Evolutionary conservation across 768 basidiomycete genomes (phyloP).

Genomic region (Tulasnella sp.): DNA sequence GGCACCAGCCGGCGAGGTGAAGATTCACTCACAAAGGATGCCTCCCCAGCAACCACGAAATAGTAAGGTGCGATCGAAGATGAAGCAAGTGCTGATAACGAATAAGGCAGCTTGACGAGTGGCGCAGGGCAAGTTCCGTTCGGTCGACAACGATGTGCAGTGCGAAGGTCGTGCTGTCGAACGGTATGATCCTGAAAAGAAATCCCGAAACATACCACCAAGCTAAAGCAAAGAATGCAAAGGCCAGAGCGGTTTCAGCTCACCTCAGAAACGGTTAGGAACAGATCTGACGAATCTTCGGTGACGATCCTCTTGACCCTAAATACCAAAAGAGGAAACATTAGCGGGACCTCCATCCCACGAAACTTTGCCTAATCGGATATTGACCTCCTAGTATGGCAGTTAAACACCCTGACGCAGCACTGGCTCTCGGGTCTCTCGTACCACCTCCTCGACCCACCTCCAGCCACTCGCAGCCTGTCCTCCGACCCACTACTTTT

Average conservation of each 20-base stretch:
- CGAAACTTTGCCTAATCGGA: not conserved
- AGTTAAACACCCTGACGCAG: conserved; percentile 55
- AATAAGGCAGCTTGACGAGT: conserved; percentile 58
- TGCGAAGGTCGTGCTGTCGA: conserved; percentile 79
- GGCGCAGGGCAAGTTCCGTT: conserved; percentile 61
- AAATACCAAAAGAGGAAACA: conserved; percentile 23
- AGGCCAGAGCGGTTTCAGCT: conserved; percentile 29
- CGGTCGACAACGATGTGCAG: conserved; percentile 55
- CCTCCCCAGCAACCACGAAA: conserved; percentile 79
- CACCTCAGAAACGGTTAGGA: conserved; percentile 77
- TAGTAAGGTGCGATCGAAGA: conserved; percentile 79
- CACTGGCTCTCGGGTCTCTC: conserved; percentile 40
- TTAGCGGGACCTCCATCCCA: not conserved
- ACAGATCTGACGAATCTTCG: conserved; percentile 71
- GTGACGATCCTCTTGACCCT: conserved; percentile 76
- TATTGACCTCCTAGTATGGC: conserved; percentile 49
- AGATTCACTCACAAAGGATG: conserved; percentile 59
- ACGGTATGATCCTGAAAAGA: conserved; percentile 73
- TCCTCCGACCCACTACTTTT: conserved; percentile 36
- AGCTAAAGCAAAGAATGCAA: conserved; percentile 8
- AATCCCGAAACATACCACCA: conserved; percentile 29
- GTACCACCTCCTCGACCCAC: conserved; percentile 34
- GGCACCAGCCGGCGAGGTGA: conserved; percentile 9
- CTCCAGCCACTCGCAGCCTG: conserved; percentile 32
- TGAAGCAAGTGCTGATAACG: conserved; percentile 67